phyloP scores from a whole-genome alignment of 257 asterid species.

The Ballota nigra region DNA sequence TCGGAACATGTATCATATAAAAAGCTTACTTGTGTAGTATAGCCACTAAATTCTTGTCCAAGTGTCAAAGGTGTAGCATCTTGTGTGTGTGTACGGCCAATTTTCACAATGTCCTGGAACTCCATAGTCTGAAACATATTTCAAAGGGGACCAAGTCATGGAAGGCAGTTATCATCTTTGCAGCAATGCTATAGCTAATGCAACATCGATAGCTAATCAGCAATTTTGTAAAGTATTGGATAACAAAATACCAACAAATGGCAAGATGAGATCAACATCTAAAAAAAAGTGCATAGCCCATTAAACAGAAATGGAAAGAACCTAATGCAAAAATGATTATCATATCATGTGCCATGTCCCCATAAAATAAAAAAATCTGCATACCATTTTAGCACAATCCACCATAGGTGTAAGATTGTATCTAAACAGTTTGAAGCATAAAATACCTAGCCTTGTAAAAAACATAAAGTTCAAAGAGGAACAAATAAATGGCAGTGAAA shows the following conservation, averaged over 20 bases:
- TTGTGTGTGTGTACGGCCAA: constrained; percentile 99
- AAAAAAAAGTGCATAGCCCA: background rate
- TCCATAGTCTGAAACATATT: constrained; percentile 59
- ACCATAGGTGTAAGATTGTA: background rate
- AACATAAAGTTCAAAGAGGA: background rate
- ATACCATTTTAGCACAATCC: constrained; percentile 8
- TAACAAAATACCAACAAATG: background rate
- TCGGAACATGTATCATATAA: background rate
- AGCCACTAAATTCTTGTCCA: constrained; percentile 98
- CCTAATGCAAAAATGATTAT: background rate
- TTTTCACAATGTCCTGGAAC: constrained; percentile 87
- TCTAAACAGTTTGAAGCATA: constrained; percentile 3
- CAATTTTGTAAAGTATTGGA: background rate
- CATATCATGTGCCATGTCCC: background rate
- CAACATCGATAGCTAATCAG: constrained; percentile 1
- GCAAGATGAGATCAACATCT: background rate
- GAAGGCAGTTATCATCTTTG: constrained; percentile 9
- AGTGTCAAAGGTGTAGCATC: constrained; percentile 99
- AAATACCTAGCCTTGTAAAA: background rate
- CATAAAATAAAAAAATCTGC: background rate
- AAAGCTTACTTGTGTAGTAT: constrained; percentile 86
- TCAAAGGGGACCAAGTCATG: background rate
- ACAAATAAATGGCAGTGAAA: background rate
- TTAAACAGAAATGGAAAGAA: background rate
- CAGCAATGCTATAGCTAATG: background rate